A percentile compares a stretch with the other conserved stretches of the same genome.
Conservation (phyloP, 1,284 basidiomycete genomes). For the Sporisorium graminicola region DNA sequence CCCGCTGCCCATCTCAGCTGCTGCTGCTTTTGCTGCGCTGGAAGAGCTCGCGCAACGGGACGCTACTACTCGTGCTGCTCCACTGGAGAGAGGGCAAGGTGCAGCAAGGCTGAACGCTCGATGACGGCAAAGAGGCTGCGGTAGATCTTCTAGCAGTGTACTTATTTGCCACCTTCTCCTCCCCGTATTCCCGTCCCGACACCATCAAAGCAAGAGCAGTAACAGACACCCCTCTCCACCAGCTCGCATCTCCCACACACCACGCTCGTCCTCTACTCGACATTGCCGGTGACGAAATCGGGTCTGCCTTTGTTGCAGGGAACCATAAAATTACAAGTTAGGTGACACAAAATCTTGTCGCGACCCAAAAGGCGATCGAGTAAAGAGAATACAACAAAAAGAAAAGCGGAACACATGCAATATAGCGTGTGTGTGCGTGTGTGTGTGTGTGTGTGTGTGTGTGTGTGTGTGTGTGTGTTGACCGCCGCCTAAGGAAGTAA, state of each 20-base stretch:
- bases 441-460: no score
- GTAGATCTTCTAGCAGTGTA: no score
- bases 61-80: no score
- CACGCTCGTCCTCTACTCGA: not conserved
- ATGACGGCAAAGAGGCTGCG: no score
- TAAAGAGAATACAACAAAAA: not conserved
- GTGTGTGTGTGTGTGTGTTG: no score
- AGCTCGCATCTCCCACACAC: not conserved
- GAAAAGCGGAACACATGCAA: not conserved
- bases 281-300: not conserved
- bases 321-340: conserved; percentile 1
- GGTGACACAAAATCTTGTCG: not conserved
- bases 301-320: not conserved
- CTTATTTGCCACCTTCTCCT: no score
- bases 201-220: not conserved
- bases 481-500: conserved; percentile 9
- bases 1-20: conserved; percentile 3
- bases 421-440: not conserved
- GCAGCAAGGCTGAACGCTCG: no score
- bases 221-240: not conserved
- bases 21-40: not conserved
- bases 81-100: no score
- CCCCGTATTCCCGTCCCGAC: no score
- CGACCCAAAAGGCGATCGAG: not conserved
- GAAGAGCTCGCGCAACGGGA: no score